Conservation (phyloP, 768 basidiomycete species). For the Lentinus tigrinus region DNA sequence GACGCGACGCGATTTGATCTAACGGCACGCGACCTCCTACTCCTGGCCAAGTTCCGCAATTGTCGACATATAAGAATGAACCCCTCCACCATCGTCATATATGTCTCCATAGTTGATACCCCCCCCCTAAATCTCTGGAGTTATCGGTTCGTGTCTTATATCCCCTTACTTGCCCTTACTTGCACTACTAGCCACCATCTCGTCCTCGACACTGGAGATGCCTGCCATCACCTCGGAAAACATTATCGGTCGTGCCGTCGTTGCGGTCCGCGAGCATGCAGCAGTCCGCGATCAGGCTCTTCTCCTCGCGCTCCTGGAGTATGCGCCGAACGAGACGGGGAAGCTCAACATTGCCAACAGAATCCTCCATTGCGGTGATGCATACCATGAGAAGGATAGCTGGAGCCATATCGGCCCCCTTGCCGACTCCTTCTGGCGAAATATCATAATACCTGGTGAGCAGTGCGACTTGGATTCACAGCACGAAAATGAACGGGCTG, state of each 20-base stretch:
- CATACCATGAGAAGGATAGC: conserved; percentile 4
- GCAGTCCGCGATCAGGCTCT: conserved; percentile 7
- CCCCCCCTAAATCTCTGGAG: too few relatives aligned
- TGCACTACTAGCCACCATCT: too few relatives aligned
- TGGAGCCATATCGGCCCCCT: conserved; percentile 4
- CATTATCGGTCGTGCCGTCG: not conserved
- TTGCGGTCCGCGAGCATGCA: conserved; percentile 3
- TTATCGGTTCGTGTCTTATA: not conserved
- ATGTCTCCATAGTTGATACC: not conserved
- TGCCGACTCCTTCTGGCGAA: conserved; percentile 15
- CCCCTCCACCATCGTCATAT: conserved; percentile 2
- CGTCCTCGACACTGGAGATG: not conserved
- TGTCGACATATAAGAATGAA: not conserved
- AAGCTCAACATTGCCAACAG: conserved; percentile 8
- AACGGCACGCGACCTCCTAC: not conserved
- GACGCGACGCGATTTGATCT: conserved; percentile 9
- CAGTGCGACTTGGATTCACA: too few relatives aligned
- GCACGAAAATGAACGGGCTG: not conserved
- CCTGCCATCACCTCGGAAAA: conserved; percentile 2
- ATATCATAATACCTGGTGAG: conserved; percentile 11
- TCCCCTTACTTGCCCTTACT: not conserved
- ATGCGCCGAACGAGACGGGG: conserved; percentile 10
- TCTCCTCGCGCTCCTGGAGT: conserved; percentile 10
- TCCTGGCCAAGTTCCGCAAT: not conserved
- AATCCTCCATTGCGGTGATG: conserved; percentile 7